Base-by-base conservation (phyloP, 2,329 filamentous ascomycete genomes). In the Claviceps pazoutovae region DNA sequence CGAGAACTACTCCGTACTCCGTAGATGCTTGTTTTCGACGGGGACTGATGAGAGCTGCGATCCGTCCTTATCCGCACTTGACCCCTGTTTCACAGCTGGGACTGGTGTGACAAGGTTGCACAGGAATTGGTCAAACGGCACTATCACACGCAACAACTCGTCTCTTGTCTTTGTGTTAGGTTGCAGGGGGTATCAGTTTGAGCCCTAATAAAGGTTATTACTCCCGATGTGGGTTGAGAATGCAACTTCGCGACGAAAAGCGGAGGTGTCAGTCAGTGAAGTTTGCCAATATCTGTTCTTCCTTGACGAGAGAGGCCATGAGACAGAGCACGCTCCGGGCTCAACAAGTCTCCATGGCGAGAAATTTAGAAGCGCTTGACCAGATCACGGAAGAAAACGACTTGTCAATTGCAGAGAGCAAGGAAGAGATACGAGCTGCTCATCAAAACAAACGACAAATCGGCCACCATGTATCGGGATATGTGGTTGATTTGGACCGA, bases 111-210 rank as follows among this genome's bases (percentile, higher is more conserved):
- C 51, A 51, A 41, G 48, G 45, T 44, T 42, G 30, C 46, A 41
- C 49, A 44, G 46, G 49, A 51, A 55, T 43, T 53, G 21, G 49
- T 55, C 53, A 55, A 55, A 51, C 41, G n/a, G 41, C 21, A 38
- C 47, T n/a, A 45, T 23, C 19, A 41, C 42, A 17, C 21, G 23
- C 34, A n/a, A 26, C 34, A n/a, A 44, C 37, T 49, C 21, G 23
- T 34, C 38, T 34, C 38, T 26, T 23, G 14, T 23, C 17, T 17
- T 21, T n/a, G 36, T 23, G 19, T 30, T 13, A 39, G 7, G 17
- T 9, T 13, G 4, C 43, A 21, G 14, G 37, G 30, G 21, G 11
- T 23, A 30, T 17, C 21, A 34, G 37, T 39, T 8, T 30, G 14
- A 34, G n/a, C 7, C 39, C 16, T 21, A 7, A 37, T 8, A 16